Evolutionary conservation across 1,139 yeast genomes (phyloP), one percentile per base, ranked within the genome.

Genomic region (Candida sp.): DNA sequence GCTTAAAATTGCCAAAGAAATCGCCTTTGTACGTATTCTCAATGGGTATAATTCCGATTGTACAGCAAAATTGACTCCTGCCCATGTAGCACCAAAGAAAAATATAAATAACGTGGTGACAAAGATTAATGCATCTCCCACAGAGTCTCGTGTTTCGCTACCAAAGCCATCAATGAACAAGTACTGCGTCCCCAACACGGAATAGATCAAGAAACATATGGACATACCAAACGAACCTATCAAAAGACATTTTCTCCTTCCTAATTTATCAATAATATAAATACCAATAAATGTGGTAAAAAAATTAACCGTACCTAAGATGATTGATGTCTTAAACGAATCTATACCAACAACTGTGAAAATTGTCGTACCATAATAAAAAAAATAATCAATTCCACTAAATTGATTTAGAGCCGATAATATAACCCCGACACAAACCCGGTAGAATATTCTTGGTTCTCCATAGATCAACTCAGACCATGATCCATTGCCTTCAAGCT

Each of bases 51-150:
- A 73, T 64, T 88, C 96, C 29, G 93, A 84, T 41, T 83, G 79
- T 51, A 85, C 82, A 42, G 86, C 86, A 77, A 81, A 88, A 35
- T 84, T 84, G 54, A 82, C 79, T 53, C 95, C 91, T 48, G 90
- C 95, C 95, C 95, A 87, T 6, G 95, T 82, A 35, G 85, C 77
- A 19, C 95, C 93, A 60, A 87, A 88, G 68, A 78, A 83, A 77
- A 85, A 84, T 48, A 88, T 86, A 67, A 81, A 88, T 48, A 84
- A 61, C 63, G 93, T 86, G 21, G 90, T 79, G 55, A 87, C 78
- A 56, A 85, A 82, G 62, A 88, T 84, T 87, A 78, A 70, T 45
- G 84, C 86, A 63, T 81, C 70, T 61, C 91, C 91, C 36, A 86
- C 80, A 41, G 82, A 52, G 21, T 49, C 47, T 38, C 64, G 56